phyloP scores from a whole-genome alignment of 345 rosid species.

The Populus simonii region DNA sequence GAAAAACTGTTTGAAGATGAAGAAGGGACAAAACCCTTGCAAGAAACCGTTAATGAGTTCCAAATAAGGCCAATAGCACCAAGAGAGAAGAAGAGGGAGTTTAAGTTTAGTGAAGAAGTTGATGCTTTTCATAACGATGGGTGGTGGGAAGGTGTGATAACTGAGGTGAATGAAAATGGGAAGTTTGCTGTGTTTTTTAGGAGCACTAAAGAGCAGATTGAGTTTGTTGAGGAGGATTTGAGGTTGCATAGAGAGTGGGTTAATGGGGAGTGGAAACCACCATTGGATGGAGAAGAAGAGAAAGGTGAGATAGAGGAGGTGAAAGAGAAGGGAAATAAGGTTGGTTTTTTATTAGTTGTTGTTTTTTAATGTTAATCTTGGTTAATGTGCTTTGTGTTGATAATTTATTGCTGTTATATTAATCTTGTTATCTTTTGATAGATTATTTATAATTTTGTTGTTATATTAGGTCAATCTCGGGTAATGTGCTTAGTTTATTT shows the following conservation, averaged over 20 bases:
- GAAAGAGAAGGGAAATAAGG: slow-evolving; percentile 18
- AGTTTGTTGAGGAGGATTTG: slow-evolving; percentile 41
- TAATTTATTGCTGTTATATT: neutral
- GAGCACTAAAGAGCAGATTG: slow-evolving; percentile 51
- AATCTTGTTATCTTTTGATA: neutral
- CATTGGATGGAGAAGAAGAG: slow-evolving; percentile 32
- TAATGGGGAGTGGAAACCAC: slow-evolving; percentile 61
- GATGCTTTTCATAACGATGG: slow-evolving; percentile 71
- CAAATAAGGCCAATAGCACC: slow-evolving; percentile 60
- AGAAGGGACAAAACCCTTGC: slow-evolving; percentile 38
- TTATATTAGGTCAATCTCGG: neutral
- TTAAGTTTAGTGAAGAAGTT: slow-evolving; percentile 54
- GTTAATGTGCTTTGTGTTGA: neutral
- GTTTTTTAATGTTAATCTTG: neutral
- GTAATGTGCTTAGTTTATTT: neutral
- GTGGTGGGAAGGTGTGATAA: slow-evolving; percentile 89
- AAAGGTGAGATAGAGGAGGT: slow-evolving; percentile 6
- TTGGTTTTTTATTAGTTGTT: slow-evolving; percentile 8
- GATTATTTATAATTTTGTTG: neutral
- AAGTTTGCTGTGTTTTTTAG: slow-evolving; percentile 60
- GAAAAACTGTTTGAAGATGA: slow-evolving; percentile 48
- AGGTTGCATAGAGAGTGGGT: slow-evolving; percentile 76
- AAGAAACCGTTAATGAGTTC: slow-evolving; percentile 33
- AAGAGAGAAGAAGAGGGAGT: slow-evolving; percentile 41
- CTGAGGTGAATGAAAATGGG: slow-evolving; percentile 47